phyloP scores from a whole-genome alignment of 208 protist species.

The Trypanosoma brucei region DNA sequence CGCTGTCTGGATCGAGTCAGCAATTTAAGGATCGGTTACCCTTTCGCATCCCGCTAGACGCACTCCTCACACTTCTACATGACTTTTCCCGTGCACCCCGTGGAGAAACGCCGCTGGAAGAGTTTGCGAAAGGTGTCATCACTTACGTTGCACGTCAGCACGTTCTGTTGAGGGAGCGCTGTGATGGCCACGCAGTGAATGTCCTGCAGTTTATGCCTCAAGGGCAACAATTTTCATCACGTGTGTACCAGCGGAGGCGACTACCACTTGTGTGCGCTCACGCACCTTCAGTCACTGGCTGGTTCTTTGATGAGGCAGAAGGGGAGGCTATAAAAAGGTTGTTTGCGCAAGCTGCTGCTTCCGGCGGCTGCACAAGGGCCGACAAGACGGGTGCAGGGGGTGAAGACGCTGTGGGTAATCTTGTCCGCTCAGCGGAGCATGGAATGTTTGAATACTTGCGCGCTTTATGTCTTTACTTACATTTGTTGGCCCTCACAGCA shows the following conservation, averaged over 20 bases:
- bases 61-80: slow-evolving; percentile 28
- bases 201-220: slow-evolving; percentile 22
- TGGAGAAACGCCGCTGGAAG: slow-evolving; percentile 19
- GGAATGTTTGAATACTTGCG: slow-evolving; percentile 57
- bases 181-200: slow-evolving; percentile 42
- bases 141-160: slow-evolving; percentile 62
- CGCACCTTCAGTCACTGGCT: slow-evolving; percentile 22
- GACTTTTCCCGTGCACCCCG: slow-evolving; percentile 23
- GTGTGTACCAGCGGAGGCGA: slow-evolving; percentile 25
- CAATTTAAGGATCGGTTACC: not conserved
- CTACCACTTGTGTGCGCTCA: slow-evolving; percentile 35
- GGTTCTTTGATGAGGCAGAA: slow-evolving; percentile 35
- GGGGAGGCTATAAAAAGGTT: slow-evolving; percentile 5
- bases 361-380: not conserved
- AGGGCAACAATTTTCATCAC: not conserved
- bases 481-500: slow-evolving; percentile 43
- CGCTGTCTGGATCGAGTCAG: not conserved
- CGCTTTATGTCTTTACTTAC: slow-evolving; percentile 46
- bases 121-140: slow-evolving; percentile 42
- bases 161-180: slow-evolving; percentile 59
- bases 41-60: slow-evolving; percentile 20
- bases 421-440: slow-evolving; percentile 30
- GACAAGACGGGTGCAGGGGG: not conserved
- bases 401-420: not conserved
- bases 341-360: not conserved